Percentiles rank a stretch among this genome's conserved stretches.
Evolutionary conservation across 2,329 filamentous ascomycete genomes (phyloP).

Genomic region (Plectosphaerella plurivora): DNA sequence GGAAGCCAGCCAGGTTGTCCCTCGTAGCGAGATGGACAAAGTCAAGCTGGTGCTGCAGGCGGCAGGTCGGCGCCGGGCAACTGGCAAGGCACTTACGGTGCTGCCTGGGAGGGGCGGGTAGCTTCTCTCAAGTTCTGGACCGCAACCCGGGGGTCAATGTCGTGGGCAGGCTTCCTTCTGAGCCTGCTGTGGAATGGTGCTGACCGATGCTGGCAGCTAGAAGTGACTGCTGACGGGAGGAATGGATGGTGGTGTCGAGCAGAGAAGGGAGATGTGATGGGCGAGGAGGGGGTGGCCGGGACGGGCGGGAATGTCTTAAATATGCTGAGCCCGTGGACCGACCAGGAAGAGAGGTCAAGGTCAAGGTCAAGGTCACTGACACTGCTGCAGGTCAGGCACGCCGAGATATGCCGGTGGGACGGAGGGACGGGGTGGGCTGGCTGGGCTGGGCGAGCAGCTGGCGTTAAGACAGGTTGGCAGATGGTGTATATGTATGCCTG

Average conservation of each 20-base stretch:
- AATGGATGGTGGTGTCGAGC: neutral
- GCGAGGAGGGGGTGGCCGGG: neutral
- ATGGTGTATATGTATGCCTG: too few relatives aligned
- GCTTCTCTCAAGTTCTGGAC: neutral
- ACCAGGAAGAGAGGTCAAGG: neutral
- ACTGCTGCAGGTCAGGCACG: neutral
- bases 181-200: neutral
- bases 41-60: neutral
- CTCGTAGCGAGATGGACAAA: neutral
- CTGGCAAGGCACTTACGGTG: neutral
- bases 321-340: neutral
- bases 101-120: neutral
- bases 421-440: neutral
- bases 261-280: neutral
- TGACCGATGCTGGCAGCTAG: neutral
- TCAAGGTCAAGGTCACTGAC: too few relatives aligned
- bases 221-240: neutral
- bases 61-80: neutral
- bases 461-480: neutral
- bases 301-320: slow-evolving; percentile 1
- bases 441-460: neutral
- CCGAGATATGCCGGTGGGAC: neutral
- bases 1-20: too few relatives aligned
- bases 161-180: neutral
- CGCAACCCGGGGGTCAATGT: too few relatives aligned